Conservation (phyloP, 73 alveolate species). For the Blepharisma stoltei region DNA sequence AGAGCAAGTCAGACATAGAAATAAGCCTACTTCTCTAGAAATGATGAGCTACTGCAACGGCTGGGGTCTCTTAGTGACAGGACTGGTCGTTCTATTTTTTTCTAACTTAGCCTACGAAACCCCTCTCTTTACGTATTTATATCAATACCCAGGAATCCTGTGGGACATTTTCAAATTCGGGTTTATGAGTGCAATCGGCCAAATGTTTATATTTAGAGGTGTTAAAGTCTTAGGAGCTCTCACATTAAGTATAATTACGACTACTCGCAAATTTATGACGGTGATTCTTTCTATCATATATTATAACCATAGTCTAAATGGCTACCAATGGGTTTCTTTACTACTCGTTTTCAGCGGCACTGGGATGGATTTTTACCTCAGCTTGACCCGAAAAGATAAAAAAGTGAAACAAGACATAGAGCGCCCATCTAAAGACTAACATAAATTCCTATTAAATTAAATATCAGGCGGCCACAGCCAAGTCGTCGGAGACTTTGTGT, state of each 20-base stretch:
- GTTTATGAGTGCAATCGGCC: not conserved
- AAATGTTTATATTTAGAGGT: not conserved
- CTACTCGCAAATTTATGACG: constrained; percentile 16
- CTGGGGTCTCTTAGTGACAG: not conserved
- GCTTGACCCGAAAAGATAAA: no score
- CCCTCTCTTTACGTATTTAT: not conserved
- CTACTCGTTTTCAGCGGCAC: constrained; percentile 7
- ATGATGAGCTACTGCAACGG: not conserved
- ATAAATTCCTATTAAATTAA: not conserved
- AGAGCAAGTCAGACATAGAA: constrained; percentile 11
- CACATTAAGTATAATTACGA: not conserved
- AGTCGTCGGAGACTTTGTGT: not conserved
- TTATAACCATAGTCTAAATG: not conserved
- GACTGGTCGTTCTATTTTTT: not conserved
- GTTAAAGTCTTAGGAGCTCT: constrained; percentile 13
- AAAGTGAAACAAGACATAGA: no score
- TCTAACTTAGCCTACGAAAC: not conserved
- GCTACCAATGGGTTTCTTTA: not conserved
- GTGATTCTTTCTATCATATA: not conserved
- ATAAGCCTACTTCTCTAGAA: not conserved
- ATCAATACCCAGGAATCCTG: not conserved
- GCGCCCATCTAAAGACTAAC: no score
- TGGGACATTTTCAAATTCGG: not conserved
- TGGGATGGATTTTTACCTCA: not conserved
- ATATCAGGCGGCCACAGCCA: constrained; percentile 30